These are phyloP conservation scores for Micractinium conductrix DNA, from an alignment of 139 green algal species.

Conservation along the genomic window DNA sequence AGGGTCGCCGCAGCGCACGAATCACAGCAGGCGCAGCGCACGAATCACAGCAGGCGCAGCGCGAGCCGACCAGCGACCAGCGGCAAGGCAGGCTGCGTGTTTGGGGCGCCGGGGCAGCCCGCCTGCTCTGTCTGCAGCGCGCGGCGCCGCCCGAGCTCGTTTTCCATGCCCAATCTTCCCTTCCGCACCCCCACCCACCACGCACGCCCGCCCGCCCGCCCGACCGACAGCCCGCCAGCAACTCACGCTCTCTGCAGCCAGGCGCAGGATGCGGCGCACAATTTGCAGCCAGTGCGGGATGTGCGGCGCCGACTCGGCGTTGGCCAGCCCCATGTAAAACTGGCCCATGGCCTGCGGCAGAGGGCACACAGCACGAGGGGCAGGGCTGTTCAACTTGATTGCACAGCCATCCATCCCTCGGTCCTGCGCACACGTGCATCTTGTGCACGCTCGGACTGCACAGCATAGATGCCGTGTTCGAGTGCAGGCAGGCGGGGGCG, in stretches of 20 bases:
- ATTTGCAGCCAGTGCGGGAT: conserved; percentile 5
- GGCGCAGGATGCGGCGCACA: conserved; percentile 9
- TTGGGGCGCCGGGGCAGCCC: no score
- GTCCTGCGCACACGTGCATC: not conserved
- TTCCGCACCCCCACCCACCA: not conserved
- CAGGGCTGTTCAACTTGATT: no score
- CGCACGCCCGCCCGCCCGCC: no score
- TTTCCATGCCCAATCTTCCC: not conserved
- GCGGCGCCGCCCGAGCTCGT: not conserved
- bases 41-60: no score
- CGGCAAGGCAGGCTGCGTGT: no score
- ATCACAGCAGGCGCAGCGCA: not conserved
- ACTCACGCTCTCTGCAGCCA: not conserved
- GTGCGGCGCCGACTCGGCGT: not conserved
- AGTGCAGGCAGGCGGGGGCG: no score
- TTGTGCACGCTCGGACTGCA: no score
- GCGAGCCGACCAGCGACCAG: no score
- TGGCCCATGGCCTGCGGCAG: not conserved
- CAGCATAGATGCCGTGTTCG: no score
- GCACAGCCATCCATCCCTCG: not conserved
- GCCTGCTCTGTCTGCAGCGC: no score
- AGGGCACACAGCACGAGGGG: not conserved
- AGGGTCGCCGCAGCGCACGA: not conserved
- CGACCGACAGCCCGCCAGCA: not conserved
- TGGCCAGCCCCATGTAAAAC: not conserved